Evolutionary conservation across 441 rosid genomes (phyloP).

Genomic region (California macrophylla): DNA sequence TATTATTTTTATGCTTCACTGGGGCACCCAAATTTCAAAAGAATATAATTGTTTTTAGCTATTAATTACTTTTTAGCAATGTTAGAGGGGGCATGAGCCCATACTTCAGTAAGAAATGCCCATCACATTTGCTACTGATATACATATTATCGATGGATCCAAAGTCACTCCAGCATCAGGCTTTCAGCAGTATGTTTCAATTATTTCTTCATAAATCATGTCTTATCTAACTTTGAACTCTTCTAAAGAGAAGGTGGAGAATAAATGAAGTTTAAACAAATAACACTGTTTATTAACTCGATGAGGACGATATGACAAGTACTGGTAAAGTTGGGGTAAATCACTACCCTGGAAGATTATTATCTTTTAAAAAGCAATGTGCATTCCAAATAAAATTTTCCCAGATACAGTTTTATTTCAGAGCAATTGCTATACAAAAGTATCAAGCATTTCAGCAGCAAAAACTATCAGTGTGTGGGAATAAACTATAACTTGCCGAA

Average conservation of each 20-base stretch:
- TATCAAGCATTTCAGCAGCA: not conserved
- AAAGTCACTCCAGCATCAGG: not conserved
- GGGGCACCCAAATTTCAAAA: no score
- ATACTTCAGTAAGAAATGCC: not conserved
- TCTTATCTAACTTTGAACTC: not conserved
- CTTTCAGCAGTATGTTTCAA: not conserved
- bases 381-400: not conserved
- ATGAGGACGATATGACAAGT: not conserved
- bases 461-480: not conserved
- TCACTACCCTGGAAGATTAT: not conserved
- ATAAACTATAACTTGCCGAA: not conserved
- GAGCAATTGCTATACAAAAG: not conserved
- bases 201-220: not conserved
- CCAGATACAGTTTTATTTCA: not conserved
- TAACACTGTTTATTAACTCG: no score
- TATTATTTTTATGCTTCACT: no score
- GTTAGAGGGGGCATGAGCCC: no score
- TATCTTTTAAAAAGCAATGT: not conserved
- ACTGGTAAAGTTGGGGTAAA: not conserved
- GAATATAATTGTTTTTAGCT: no score
- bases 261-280: no score
- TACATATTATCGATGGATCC: not conserved
- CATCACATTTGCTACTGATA: not conserved
- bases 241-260: not conserved
- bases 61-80: no score